phyloP scores from a whole-genome alignment of 2,329 filamentous ascomycete species.

The Paracoccidioides brasiliensis region DNA sequence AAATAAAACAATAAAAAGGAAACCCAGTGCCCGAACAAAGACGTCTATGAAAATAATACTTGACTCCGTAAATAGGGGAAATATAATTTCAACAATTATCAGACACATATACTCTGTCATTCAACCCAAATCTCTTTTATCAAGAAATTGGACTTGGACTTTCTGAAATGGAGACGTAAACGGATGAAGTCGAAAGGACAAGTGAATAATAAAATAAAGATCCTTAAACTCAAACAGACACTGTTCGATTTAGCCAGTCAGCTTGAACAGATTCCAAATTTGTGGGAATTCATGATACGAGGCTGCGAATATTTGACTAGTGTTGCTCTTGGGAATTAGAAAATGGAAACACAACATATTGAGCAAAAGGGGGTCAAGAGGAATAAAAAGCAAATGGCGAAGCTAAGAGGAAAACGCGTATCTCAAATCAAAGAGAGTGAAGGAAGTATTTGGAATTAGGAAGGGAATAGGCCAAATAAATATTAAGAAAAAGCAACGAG shows the following conservation, averaged over 20 bases:
- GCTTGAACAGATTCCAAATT: not conserved
- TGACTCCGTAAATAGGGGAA: not conserved
- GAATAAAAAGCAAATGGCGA: not conserved
- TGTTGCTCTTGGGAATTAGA: not conserved
- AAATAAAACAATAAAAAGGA: not conserved
- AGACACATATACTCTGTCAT: not conserved
- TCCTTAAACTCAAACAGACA: not conserved
- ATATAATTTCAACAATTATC: constrained; percentile 6
- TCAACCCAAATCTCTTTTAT: not conserved
- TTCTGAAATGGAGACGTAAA: not conserved
- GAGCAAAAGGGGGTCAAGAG: not conserved
- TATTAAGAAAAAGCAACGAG: not conserved
- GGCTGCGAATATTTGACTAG: not conserved
- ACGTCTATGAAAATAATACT: not conserved
- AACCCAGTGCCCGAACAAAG: not conserved
- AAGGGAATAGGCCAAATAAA: not conserved
- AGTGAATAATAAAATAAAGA: not conserved
- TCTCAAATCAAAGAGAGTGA: not conserved
- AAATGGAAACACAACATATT: not conserved
- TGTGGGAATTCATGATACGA: not conserved
- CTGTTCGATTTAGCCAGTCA: not conserved
- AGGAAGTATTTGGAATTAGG: not conserved
- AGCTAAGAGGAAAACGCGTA: not conserved
- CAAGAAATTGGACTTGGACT: not conserved
- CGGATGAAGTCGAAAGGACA: not conserved